A percentile compares a stretch with the other conserved stretches of the same genome.
Conservation (phyloP, 306 rosid species). For the Begonia masoniana region DNA sequence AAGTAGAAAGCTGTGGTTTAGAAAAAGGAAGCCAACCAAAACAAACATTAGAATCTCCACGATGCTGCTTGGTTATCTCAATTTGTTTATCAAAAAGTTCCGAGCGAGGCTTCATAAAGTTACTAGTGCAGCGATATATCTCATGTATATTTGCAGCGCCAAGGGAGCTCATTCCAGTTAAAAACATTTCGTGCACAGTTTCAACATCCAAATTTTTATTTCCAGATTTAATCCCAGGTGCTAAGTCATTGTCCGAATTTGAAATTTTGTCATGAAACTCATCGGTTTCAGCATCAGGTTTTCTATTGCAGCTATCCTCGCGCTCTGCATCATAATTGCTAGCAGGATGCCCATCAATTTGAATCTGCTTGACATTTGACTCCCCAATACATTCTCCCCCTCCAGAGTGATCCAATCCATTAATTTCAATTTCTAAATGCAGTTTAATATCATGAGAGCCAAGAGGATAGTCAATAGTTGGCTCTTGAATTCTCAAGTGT, state of each 20-base stretch:
- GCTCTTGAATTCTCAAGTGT: neutral
- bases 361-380: slow-evolving; percentile 46
- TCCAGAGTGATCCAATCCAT: slow-evolving; percentile 32
- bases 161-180: slow-evolving; percentile 30
- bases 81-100: slow-evolving; percentile 74
- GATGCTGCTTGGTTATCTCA: slow-evolving; percentile 41
- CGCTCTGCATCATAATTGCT: slow-evolving; percentile 27
- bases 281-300: slow-evolving; percentile 1
- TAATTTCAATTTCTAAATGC: slow-evolving; percentile 71
- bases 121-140: slow-evolving; percentile 28
- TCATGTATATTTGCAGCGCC: slow-evolving; percentile 32
- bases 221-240: slow-evolving; percentile 7
- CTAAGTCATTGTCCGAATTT: neutral
- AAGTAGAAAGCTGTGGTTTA: slow-evolving; percentile 36
- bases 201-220: slow-evolving; percentile 30
- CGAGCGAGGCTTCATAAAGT: slow-evolving; percentile 28
- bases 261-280: neutral
- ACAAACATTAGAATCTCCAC: slow-evolving; percentile 55
- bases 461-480: slow-evolving; percentile 16
- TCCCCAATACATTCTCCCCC: slow-evolving; percentile 63
- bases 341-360: slow-evolving; percentile 25
- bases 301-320: slow-evolving; percentile 44
- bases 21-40: slow-evolving; percentile 78
- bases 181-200: slow-evolving; percentile 46
- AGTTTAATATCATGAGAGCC: slow-evolving; percentile 47